Percentiles rank a stretch among this genome's conserved stretches.
These are phyloP conservation scores for Eucalyptus cloeziana DNA, from an alignment of 345 rosid genomes.

Conservation along the genomic window DNA sequence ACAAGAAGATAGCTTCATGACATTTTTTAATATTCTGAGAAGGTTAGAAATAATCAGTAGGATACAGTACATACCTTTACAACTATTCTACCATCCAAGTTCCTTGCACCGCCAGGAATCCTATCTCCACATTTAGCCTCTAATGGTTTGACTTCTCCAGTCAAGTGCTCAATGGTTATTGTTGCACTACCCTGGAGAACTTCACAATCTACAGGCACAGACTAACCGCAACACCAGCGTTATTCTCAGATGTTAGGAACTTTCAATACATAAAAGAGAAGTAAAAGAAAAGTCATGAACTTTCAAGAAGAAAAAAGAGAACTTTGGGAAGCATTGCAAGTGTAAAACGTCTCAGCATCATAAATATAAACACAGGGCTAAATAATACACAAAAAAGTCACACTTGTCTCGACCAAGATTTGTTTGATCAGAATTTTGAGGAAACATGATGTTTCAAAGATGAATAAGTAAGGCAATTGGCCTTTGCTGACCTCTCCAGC, in stretches of 20 bases:
- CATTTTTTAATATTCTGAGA: not conserved
- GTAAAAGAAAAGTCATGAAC: not conserved
- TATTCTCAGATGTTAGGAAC: not conserved
- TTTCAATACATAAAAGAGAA: not conserved
- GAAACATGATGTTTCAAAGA: not conserved
- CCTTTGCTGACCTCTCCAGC: conserved; percentile 88
- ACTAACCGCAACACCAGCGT: conserved; percentile 25
- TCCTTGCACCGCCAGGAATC: conserved; percentile 94
- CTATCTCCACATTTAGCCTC: conserved; percentile 83
- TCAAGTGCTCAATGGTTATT: conserved; percentile 90
- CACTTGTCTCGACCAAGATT: not conserved
- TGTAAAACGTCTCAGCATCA: not conserved
- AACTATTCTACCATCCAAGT: conserved; percentile 93
- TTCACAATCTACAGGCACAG: conserved; percentile 91
- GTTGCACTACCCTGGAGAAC: conserved; percentile 86
- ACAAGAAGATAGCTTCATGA: not conserved
- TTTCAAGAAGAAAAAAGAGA: not conserved
- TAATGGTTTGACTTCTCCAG: conserved; percentile 91
- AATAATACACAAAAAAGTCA: not conserved
- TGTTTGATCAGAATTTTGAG: not conserved
- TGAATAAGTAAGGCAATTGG: not conserved
- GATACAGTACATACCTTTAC: conserved; percentile 47
- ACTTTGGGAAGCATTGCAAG: not conserved
- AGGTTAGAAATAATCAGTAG: not conserved
- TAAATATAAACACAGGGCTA: not conserved